Evolutionary conservation across 805 yeast species (phyloP), one percentile per base, ranked within the genome.

Genomic region (Debaryomyces tyrocola): DNA sequence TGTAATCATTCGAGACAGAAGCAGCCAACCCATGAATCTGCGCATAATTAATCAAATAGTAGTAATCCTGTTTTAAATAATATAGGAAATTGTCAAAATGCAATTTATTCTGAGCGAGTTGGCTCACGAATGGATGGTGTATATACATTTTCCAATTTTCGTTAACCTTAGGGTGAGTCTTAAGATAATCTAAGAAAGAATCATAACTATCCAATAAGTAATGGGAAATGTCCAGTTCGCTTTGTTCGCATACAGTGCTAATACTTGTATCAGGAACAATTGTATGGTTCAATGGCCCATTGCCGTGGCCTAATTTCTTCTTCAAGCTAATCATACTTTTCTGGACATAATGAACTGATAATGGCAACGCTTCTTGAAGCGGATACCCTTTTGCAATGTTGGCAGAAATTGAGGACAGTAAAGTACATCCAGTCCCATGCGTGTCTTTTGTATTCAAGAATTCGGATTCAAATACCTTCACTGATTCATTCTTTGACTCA

Each of bases 381-480:
- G 69, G 29, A 31, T 59, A 52, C 0, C 84, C 84, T 31, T 72
- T 72, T 3, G 96, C 91, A 20, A 89, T 54, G 54, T 86, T 81
- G 2, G 94, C 82, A 0, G 94, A 84, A 51, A 90, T 84, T 0
- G 96, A 77, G 0, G 96, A 83, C 0, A 95, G 82, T 42, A 90
- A 70, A 0, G 96, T 87, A 64, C 97, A 90, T 1, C 97, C 97
- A 3, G 96, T 88, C 10, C 97, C 97, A 62, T 90, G 97, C 1
- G 88, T 82, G 57, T 84, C 79, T 2, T 65, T 62, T 0, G 90
- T 70, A 6, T 67, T 56, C 3, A 75, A 58, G 45, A 59, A 75
- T 1, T 62, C 64, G 15, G 85, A 83, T 43, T 70, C 73, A 58
- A 74, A 83, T 1, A 80, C 55, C 0, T 75, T 67, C 40, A 67